Evolutionary conservation across 2,329 filamentous ascomycete species (phyloP).

Genomic region (Fusarium sororula): DNA sequence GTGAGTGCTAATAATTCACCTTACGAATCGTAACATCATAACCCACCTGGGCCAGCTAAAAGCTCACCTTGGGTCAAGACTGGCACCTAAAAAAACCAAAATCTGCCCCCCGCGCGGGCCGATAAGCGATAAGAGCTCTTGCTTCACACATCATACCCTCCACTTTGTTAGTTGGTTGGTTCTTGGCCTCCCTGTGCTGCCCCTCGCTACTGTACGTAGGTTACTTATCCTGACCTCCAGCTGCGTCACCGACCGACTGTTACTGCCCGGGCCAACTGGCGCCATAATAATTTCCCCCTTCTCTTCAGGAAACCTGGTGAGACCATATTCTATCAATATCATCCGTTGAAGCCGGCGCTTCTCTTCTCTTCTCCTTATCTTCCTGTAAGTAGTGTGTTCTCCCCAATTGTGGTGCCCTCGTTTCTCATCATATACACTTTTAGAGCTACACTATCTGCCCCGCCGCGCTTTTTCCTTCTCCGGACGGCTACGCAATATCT

Average conservation of each 20-base stretch:
- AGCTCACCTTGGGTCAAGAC: constrained; percentile 24
- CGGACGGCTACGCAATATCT: constrained; percentile 39
- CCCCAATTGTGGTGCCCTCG: constrained; percentile 7
- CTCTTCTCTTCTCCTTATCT: constrained; percentile 21
- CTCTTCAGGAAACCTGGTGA: constrained; percentile 29
- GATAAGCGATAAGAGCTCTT: constrained; percentile 44
- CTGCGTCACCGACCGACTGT: constrained; percentile 37
- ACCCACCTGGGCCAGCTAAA: constrained; percentile 12
- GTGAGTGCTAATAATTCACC: constrained; percentile 33
- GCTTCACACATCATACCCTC: constrained; percentile 27
- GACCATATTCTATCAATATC: constrained; percentile 40
- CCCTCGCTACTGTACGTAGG: constrained; percentile 3
- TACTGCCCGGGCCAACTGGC: constrained; percentile 35
- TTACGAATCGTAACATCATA: constrained; percentile 34
- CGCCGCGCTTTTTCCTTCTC: constrained; percentile 42
- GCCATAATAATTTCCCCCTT: constrained; percentile 43
- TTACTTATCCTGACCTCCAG: constrained; percentile 10
- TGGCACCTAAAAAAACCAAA: constrained; percentile 1
- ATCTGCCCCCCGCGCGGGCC: constrained; percentile 36
- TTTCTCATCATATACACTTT: constrained; percentile 41
- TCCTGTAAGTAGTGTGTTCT: constrained; percentile 21
- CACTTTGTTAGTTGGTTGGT: constrained; percentile 21
- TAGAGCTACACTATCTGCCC: constrained; percentile 44
- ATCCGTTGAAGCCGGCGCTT: constrained; percentile 24
- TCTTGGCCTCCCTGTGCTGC: constrained; percentile 23